Evolutionary conservation across 441 rosid genomes (phyloP).

Genomic region (Euphorbia schlechtendalii): DNA sequence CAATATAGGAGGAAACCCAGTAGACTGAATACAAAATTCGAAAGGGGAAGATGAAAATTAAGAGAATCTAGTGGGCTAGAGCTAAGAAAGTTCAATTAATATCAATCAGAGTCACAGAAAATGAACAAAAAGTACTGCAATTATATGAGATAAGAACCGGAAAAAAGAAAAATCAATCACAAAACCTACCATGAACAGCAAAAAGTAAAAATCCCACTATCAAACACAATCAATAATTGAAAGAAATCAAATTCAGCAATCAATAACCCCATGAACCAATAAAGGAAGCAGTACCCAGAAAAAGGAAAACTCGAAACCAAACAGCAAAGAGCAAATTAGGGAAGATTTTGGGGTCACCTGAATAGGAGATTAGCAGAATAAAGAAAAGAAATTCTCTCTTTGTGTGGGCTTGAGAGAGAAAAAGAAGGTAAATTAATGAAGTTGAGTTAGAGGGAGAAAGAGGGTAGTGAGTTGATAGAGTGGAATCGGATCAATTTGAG

Average conservation of each 20-base stretch:
- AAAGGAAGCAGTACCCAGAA: not conserved
- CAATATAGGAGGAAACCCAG: slow-evolving; percentile 14
- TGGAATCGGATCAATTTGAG: not conserved
- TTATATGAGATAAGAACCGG: slow-evolving; percentile 4
- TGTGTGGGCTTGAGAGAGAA: slow-evolving; percentile 7
- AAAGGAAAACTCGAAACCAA: not conserved
- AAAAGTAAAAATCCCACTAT: not conserved
- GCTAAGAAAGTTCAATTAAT: not conserved
- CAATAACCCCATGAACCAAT: not conserved
- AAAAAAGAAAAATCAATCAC: not conserved
- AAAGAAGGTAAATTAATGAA: not conserved
- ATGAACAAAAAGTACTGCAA: not conserved
- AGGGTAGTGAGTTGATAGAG: not conserved
- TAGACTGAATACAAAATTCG: slow-evolving; percentile 8
- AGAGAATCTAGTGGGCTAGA: slow-evolving; percentile 2
- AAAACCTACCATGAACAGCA: slow-evolving; percentile 3
- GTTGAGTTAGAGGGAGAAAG: not conserved
- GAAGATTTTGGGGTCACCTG: not conserved
- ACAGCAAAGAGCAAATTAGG: not conserved
- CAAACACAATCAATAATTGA: not conserved
- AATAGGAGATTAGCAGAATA: not conserved
- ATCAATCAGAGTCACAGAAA: slow-evolving; percentile 9
- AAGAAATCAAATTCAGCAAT: slow-evolving; percentile 8
- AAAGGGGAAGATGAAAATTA: slow-evolving; percentile 7
- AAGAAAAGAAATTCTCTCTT: not conserved